Base-by-base conservation (phyloP, 2,329 filamentous ascomycete genomes). In the Exophiala alcalophila region DNA sequence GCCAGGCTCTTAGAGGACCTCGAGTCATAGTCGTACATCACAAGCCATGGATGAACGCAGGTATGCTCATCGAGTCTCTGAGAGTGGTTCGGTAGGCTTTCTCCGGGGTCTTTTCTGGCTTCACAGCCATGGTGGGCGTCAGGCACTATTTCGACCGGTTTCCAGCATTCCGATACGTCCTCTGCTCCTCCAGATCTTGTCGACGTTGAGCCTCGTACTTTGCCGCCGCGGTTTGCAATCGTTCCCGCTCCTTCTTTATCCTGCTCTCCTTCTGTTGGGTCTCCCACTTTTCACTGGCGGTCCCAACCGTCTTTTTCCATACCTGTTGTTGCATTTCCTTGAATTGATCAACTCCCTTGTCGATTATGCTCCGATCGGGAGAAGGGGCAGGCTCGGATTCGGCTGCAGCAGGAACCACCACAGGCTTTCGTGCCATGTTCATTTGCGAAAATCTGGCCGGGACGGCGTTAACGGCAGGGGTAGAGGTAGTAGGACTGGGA, bases 271-370 rank as follows among this genome's bases (percentile, higher is more conserved):
- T 8, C n/a, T 24, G 25, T 18, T 45, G 28, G 25, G 35, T 33
- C 20, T 43, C 30, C 37, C 38, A 41, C 5, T 39, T 33, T 10
- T 38, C 38, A 25, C 27, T 34, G 15, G 39, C 32, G 10, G 32
- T 26, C 15, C 47, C 38, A 14, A 39, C 16, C 8, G 35, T 32
- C 8, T 36, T 46, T 9, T 33, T 28, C 33, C 37, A 42, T 21
- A 29, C 31, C 14, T 47, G 20, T 27, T 37, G 24, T 32, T 54
- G 49, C 18, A 39, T 42, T n/a, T 58, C 44, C 47, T 64, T 65
- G 42, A 58, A 35, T 11, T 49, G 55, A 35, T 62, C 55, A n/a
- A 68, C 47, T 14, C 57, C 53, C 26, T 62, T 62, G 53, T 68
- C 66, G 35, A 70, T 59, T 14, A 57, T 15, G 40, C 59, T 62